These are phyloP conservation scores for Pseudoscleropodium purum DNA, from an alignment of 225 moss, liverwort and hornwort species.

Conservation along the genomic window DNA sequence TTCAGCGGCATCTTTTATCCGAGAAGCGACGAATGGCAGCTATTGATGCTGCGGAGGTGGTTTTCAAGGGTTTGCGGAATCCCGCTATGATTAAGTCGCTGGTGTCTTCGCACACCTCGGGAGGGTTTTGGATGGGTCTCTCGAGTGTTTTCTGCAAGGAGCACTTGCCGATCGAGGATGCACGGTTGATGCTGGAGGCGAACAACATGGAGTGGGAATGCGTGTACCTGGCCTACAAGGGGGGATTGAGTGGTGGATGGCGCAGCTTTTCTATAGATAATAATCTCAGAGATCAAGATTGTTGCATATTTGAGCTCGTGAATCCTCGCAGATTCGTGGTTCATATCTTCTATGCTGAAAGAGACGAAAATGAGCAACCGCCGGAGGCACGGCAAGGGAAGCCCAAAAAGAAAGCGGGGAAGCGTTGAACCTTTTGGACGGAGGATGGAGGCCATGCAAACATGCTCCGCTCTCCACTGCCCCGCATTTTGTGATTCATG, in stretches of 20 bases:
- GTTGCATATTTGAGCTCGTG: slow-evolving; percentile 44
- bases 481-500: background rate
- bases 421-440: background rate
- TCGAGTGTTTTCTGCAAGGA: slow-evolving; percentile 24
- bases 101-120: slow-evolving; percentile 35
- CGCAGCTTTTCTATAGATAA: slow-evolving; percentile 48
- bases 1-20: slow-evolving; percentile 12
- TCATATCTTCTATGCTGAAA: slow-evolving; percentile 25
- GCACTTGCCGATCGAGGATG: slow-evolving; percentile 24
- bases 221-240: slow-evolving; percentile 35
- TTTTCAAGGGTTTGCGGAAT: slow-evolving; percentile 13
- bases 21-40: slow-evolving; percentile 44
- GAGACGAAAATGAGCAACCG: background rate
- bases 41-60: slow-evolving; percentile 33
- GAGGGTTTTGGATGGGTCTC: slow-evolving; percentile 50
- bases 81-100: slow-evolving; percentile 40
- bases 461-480: background rate
- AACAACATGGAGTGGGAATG: slow-evolving; percentile 46
- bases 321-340: slow-evolving; percentile 28
- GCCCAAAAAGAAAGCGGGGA: slow-evolving; percentile 11
- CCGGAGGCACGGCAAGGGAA: background rate
- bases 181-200: slow-evolving; percentile 32
- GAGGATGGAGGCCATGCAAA: background rate
- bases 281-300: slow-evolving; percentile 29
- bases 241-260: slow-evolving; percentile 51